These are phyloP conservation scores for Globisporangium takayamanum DNA, from an alignment of 352 stramenopile genomes.

Conservation along the genomic window DNA sequence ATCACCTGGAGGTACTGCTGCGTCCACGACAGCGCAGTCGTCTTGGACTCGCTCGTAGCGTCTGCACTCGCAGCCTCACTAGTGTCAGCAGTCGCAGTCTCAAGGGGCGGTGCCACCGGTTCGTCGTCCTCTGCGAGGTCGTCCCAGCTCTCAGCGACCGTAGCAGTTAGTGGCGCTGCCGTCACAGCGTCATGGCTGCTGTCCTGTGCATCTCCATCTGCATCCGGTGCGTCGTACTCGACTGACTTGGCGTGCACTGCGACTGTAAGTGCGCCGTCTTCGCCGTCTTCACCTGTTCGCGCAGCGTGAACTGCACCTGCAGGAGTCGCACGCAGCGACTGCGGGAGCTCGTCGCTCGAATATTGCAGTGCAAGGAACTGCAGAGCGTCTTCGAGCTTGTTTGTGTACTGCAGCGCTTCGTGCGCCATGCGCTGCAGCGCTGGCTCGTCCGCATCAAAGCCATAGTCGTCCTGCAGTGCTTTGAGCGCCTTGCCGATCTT, in stretches of 20 bases:
- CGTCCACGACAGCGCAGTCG: constrained; percentile 59
- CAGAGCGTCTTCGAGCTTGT: constrained; percentile 64
- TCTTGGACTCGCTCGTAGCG: constrained; percentile 14
- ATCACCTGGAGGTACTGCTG: constrained; percentile 67
- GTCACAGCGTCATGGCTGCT: not conserved
- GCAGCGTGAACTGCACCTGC: not conserved
- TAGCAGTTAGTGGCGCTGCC: not conserved
- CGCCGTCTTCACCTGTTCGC: constrained; percentile 7
- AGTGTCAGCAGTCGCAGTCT: not conserved
- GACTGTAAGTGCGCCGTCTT: constrained; percentile 26
- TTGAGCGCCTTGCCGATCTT: constrained; percentile 45
- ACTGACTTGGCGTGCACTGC: constrained; percentile 17
- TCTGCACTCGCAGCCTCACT: not conserved
- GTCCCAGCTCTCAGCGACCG: constrained; percentile 23
- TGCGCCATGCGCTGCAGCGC: constrained; percentile 10
- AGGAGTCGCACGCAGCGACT: constrained; percentile 29
- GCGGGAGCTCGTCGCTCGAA: constrained; percentile 48
- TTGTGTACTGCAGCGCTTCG: constrained; percentile 51
- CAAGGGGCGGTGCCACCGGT: not conserved
- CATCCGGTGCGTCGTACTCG: constrained; percentile 1
- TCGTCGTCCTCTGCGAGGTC: constrained; percentile 14
- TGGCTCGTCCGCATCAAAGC: constrained; percentile 13
- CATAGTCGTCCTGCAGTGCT: constrained; percentile 47
- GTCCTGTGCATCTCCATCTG: not conserved
- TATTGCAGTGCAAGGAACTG: constrained; percentile 53